Conservation (phyloP, 169 alveolate genomes). For the Plasmodium inui region DNA sequence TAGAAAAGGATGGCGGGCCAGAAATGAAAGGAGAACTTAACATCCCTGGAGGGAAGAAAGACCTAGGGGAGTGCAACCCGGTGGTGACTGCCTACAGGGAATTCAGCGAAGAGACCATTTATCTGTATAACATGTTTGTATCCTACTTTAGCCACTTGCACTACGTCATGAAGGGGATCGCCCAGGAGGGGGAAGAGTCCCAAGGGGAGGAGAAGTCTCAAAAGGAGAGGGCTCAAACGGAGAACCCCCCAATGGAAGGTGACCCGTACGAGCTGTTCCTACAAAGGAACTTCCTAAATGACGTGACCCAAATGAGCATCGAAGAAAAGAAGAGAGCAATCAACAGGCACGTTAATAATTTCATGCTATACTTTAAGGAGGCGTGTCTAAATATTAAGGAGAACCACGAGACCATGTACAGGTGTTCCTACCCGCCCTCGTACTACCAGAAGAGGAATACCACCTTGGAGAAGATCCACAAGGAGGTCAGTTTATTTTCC, state of each 20-base stretch:
- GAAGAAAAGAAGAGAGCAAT: constrained; percentile 3
- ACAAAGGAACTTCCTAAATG: constrained; percentile 1
- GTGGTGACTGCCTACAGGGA: constrained; percentile 49
- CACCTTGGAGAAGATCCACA: constrained; percentile 18
- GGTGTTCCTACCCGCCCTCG: constrained; percentile 36
- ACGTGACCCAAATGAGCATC: background rate
- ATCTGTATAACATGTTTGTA: constrained; percentile 30
- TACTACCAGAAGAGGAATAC: background rate
- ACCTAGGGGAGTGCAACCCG: constrained; percentile 1
- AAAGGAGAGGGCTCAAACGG: background rate
- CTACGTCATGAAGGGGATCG: constrained; percentile 9
- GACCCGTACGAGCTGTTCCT: background rate
- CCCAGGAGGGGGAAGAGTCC: background rate
- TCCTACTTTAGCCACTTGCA: constrained; percentile 33
- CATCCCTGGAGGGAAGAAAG: constrained; percentile 37
- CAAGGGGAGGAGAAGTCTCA: background rate
- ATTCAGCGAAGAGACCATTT: constrained; percentile 50
- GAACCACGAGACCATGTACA: constrained; percentile 3
- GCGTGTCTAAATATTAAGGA: constrained; percentile 4
- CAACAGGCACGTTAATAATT: constrained; percentile 16
- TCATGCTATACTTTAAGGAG: constrained; percentile 45
- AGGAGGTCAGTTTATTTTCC: constrained; percentile 3
- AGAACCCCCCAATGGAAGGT: too few relatives aligned
- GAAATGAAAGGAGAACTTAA: constrained; percentile 15
- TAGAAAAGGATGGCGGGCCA: background rate